A percentile compares a stretch with the other conserved stretches of the same genome.
Evolutionary conservation across 805 yeast species (phyloP).

Genomic region (Teunomyces tritomae): DNA sequence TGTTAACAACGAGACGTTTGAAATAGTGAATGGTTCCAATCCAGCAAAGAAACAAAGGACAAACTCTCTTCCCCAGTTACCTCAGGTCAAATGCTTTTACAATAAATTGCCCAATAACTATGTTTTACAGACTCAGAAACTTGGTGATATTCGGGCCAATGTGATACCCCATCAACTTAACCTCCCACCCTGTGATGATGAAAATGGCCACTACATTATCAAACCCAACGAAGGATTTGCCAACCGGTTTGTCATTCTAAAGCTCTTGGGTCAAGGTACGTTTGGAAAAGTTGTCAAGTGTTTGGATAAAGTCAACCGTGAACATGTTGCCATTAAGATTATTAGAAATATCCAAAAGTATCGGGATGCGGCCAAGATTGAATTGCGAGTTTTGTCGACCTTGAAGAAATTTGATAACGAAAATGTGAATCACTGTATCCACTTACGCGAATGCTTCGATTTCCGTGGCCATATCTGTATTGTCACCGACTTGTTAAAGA

Average conservation of each 20-base stretch:
- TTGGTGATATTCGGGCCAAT: constrained; percentile 39
- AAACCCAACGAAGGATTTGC: constrained; percentile 61
- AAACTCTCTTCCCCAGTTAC: constrained; percentile 43
- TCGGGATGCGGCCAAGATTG: constrained; percentile 93
- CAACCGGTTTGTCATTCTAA: constrained; percentile 66
- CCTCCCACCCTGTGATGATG: constrained; percentile 53
- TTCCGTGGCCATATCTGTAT: constrained; percentile 91
- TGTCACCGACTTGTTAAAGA: constrained; percentile 83
- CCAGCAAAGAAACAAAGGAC: constrained; percentile 38
- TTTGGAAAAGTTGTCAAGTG: constrained; percentile 89
- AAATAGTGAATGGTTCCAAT: constrained; percentile 4
- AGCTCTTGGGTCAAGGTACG: constrained; percentile 85
- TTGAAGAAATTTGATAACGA: constrained; percentile 68
- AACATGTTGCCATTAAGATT: constrained; percentile 83
- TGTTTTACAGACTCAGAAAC: constrained; percentile 34
- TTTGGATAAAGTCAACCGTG: constrained; percentile 58
- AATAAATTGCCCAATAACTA: constrained; percentile 37
- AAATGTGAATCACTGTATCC: constrained; percentile 74
- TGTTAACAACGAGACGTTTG: constrained; percentile 26
- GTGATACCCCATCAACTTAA: constrained; percentile 34
- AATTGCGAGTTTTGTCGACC: constrained; percentile 76
- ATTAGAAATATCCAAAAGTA: constrained; percentile 91
- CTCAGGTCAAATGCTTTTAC: constrained; percentile 43
- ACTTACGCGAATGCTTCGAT: constrained; percentile 86
- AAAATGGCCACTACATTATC: constrained; percentile 73